Evolutionary conservation across 371 early-diverging fungal species (phyloP).

Genomic region (Rhizomucor pusillus): DNA sequence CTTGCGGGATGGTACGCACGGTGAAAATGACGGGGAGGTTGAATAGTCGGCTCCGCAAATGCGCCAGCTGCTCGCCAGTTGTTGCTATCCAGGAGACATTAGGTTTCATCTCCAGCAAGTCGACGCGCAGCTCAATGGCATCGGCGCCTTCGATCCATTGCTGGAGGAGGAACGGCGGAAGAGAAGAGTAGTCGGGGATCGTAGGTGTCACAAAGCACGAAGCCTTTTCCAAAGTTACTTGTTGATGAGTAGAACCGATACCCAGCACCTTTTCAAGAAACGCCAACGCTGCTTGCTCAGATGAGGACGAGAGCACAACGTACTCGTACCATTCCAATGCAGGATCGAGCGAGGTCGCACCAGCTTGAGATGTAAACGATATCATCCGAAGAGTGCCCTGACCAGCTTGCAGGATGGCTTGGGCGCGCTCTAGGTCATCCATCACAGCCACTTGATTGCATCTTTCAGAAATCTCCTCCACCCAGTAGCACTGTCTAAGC

Average conservation of each 20-base stretch:
- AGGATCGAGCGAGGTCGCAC: constrained; percentile 3
- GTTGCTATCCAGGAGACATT: constrained; percentile 16
- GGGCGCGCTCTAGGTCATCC: neutral
- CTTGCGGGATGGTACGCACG: constrained; percentile 81
- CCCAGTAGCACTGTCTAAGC: neutral
- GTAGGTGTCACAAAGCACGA: constrained; percentile 58
- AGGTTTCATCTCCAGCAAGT: constrained; percentile 55
- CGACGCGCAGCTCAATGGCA: constrained; percentile 91
- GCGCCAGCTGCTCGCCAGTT: constrained; percentile 19
- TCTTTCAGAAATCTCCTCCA: neutral
- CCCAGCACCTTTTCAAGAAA: constrained; percentile 3
- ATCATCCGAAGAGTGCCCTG: neutral
- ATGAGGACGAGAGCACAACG: constrained; percentile 2
- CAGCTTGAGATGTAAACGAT: constrained; percentile 2
- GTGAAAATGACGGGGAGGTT: constrained; percentile 82
- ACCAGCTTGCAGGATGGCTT: neutral
- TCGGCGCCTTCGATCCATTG: constrained; percentile 67
- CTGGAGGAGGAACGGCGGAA: constrained; percentile 27
- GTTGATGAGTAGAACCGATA: constrained; percentile 6
- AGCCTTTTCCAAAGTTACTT: neutral
- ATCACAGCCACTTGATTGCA: neutral
- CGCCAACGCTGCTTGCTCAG: neutral
- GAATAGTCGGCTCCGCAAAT: constrained; percentile 12
- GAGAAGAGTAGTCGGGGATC: constrained; percentile 27
- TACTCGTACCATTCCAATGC: constrained; percentile 7